Evolutionary conservation across 163 green algal species (phyloP).

Genomic region (Scenedesmus sp.): DNA sequence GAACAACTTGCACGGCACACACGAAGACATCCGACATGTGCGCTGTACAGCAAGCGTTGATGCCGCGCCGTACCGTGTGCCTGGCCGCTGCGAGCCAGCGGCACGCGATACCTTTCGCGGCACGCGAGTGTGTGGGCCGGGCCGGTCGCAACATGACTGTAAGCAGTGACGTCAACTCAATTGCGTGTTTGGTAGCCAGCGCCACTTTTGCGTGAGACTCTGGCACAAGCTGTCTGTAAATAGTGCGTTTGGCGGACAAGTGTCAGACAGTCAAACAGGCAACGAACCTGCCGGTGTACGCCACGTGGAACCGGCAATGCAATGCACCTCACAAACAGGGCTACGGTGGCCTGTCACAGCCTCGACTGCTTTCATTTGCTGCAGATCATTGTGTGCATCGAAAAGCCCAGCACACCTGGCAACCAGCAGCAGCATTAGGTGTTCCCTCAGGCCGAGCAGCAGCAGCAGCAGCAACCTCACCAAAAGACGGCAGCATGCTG

Average conservation of each 20-base stretch:
- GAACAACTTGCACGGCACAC: too few species aligned
- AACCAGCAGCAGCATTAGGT: not conserved
- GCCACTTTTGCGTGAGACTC: not conserved
- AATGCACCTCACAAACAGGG: not conserved
- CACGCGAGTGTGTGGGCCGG: too few species aligned
- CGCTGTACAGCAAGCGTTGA: too few species aligned
- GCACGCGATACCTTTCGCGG: not conserved
- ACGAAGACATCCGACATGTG: too few species aligned
- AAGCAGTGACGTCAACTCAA: not conserved
- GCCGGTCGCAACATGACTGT: not conserved
- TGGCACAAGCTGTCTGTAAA: too few species aligned
- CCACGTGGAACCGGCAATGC: not conserved
- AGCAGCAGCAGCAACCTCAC: not conserved
- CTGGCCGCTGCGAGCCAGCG: not conserved
- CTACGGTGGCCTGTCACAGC: not conserved
- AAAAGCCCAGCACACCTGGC: not conserved
- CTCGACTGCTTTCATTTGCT: not conserved
- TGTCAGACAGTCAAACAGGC: not conserved
- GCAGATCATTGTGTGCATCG: not conserved
- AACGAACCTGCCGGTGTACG: not conserved
- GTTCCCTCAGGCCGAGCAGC: not conserved
- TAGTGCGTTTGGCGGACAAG: too few species aligned
- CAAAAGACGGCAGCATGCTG: not conserved
- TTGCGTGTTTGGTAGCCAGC: not conserved
- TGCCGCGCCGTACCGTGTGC: too few species aligned